Conservation (phyloP, 2,329 filamentous ascomycete species). For the Gliomastix tumulicola region DNA sequence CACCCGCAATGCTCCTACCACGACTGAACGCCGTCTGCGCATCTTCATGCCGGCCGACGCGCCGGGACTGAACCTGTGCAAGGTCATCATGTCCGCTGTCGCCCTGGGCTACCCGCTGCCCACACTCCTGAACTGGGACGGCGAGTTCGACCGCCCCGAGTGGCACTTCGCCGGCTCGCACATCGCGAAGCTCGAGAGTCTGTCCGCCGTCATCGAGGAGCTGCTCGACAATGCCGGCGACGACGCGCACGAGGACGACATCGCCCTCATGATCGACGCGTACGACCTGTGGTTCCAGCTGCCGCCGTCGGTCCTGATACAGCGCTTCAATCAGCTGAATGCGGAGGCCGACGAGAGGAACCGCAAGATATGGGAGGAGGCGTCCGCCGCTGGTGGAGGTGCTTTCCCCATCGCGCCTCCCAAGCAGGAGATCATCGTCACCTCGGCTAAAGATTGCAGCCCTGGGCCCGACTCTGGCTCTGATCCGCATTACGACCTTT, state of each 20-base stretch:
- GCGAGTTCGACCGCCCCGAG: conserved; percentile 25
- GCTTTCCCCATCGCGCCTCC: conserved; percentile 21
- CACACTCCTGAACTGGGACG: conserved; percentile 26
- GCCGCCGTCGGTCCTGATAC: conserved; percentile 25
- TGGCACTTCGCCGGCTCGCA: conserved; percentile 30
- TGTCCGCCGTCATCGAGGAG: conserved; percentile 19
- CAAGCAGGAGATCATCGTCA: conserved; percentile 22
- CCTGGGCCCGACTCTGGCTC: conserved; percentile 23
- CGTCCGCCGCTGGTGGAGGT: neutral
- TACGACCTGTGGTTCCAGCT: conserved; percentile 32
- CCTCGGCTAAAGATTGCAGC: conserved; percentile 25
- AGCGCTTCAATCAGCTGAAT: conserved; percentile 26
- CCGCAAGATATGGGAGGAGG: conserved; percentile 13
- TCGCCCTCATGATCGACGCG: conserved; percentile 27
- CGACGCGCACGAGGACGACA: conserved; percentile 17
- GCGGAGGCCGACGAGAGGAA: conserved; percentile 20
- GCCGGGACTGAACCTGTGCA: conserved; percentile 28
- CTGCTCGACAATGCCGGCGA: conserved; percentile 12
- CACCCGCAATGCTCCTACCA: neutral
- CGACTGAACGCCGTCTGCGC: conserved; percentile 17
- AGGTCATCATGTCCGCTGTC: conserved; percentile 27
- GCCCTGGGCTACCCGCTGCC: conserved; percentile 28
- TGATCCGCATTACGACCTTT: conserved; percentile 24
- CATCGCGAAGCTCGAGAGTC: conserved; percentile 27
- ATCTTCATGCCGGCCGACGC: conserved; percentile 29